These are phyloP conservation scores for Scutellaria baicalensis DNA, from an alignment of 257 asterid genomes.

Conservation along the genomic window DNA sequence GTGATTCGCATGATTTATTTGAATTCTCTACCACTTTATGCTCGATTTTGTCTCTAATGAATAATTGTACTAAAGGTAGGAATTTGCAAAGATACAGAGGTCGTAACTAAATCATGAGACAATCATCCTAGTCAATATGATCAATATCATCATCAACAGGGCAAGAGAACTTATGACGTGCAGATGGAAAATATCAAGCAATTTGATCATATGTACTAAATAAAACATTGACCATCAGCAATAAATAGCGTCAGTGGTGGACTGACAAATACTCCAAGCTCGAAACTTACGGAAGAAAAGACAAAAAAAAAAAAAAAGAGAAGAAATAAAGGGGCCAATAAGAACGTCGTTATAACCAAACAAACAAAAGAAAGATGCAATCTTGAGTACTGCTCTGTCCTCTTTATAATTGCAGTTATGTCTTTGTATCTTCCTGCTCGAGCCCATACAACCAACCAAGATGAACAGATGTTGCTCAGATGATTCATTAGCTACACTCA, in stretches of 20 bases:
- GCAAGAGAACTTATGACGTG: neutral
- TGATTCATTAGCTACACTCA: neutral
- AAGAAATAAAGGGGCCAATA: neutral
- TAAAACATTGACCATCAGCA: neutral
- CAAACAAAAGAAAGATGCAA: neutral
- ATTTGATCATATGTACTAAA: neutral
- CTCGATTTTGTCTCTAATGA: neutral
- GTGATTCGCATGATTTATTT: neutral
- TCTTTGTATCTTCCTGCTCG: neutral
- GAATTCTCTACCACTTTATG: neutral
- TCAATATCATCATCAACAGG: neutral
- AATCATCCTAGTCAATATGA: neutral
- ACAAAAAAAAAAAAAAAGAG: neutral
- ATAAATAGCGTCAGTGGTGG: neutral
- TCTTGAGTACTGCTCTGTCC: neutral
- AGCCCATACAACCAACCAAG: neutral
- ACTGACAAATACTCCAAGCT: neutral
- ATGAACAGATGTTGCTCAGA: neutral
- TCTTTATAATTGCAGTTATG: neutral
- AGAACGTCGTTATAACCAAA: neutral
- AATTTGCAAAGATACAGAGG: neutral
- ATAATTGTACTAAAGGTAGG: neutral
- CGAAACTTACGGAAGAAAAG: neutral
- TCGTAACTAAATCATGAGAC: neutral
- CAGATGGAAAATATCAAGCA: neutral